Conservation (phyloP, 2,329 filamentous ascomycete species). For the Nigrospora osmanthi region DNA sequence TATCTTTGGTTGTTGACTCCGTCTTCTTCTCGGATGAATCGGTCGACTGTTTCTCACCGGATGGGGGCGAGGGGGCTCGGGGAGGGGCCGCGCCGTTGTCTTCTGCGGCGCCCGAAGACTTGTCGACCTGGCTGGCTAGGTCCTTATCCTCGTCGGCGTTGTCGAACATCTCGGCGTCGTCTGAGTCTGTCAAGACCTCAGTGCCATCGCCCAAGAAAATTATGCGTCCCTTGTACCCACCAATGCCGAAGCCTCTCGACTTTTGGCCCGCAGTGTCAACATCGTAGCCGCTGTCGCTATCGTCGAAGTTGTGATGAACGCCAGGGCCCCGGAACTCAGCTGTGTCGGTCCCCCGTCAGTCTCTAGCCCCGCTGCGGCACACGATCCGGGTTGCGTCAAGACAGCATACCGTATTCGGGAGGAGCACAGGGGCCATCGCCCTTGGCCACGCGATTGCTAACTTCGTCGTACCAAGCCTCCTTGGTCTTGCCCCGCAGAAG, state of each 20-base stretch:
- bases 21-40: constrained; percentile 12
- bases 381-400: constrained; percentile 16
- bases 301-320: constrained; percentile 75
- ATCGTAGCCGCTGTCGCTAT: constrained; percentile 71
- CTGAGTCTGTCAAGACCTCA: constrained; percentile 80
- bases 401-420: constrained; percentile 92
- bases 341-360: constrained; percentile 32
- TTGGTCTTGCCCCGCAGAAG: constrained; percentile 87
- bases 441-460: constrained; percentile 87
- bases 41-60: constrained; percentile 19
- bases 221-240: constrained; percentile 75
- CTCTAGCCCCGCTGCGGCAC: constrained; percentile 17
- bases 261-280: constrained; percentile 58
- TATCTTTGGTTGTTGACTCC: constrained; percentile 15
- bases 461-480: constrained; percentile 97
- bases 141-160: constrained; percentile 80
- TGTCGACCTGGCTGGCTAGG: constrained; percentile 74
- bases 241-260: constrained; percentile 53
- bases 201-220: constrained; percentile 95
- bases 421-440: constrained; percentile 97
- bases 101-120: constrained; percentile 31
- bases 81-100: constrained; percentile 20
- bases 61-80: constrained; percentile 21
- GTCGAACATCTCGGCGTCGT: constrained; percentile 92
- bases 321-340: constrained; percentile 81